These are phyloP conservation scores for Dioszegia crocea DNA, from an alignment of 768 basidiomycete species.

Conservation along the genomic window DNA sequence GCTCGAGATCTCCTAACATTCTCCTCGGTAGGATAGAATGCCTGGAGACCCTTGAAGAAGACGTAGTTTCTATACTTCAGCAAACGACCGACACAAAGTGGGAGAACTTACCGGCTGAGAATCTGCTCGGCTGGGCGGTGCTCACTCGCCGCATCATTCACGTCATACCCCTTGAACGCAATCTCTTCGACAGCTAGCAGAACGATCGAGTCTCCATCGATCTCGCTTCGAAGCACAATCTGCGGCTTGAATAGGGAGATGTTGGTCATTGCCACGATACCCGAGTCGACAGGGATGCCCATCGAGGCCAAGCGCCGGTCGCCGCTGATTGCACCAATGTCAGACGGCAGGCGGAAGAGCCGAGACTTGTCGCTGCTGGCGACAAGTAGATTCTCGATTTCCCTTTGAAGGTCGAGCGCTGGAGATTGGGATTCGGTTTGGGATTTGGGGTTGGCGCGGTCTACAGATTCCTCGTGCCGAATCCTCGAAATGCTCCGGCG, in stretches of 20 bases:
- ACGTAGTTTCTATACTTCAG: conserved; percentile 64
- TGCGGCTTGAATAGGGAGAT: conserved; percentile 88
- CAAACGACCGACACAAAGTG: background rate
- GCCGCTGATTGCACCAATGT: conserved; percentile 5
- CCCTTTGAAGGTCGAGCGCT: conserved; percentile 13
- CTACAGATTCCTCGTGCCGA: background rate
- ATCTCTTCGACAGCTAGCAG: conserved; percentile 75
- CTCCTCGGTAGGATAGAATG: conserved; percentile 64
- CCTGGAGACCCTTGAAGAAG: conserved; percentile 73
- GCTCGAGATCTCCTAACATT: conserved; percentile 17
- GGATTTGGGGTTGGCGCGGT: too few relatives aligned
- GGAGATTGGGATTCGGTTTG: background rate
- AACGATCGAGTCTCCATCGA: conserved; percentile 58
- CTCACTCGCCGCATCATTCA: conserved; percentile 75
- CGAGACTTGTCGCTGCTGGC: conserved; percentile 3
- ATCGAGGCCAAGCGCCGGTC: conserved; percentile 6
- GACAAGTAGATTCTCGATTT: conserved; percentile 11
- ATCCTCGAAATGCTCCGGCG: conserved; percentile 53
- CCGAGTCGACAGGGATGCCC: conserved; percentile 44
- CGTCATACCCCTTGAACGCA: conserved; percentile 69
- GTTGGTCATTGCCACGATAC: conserved; percentile 58
- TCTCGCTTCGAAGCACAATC: conserved; percentile 68
- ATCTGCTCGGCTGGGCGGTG: conserved; percentile 82
- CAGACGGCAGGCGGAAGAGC: conserved; percentile 14
- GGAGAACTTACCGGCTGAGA: conserved; percentile 65